Evolutionary conservation across 306 rosid genomes (phyloP).

Genomic region (Pyrus bretschneideri): DNA sequence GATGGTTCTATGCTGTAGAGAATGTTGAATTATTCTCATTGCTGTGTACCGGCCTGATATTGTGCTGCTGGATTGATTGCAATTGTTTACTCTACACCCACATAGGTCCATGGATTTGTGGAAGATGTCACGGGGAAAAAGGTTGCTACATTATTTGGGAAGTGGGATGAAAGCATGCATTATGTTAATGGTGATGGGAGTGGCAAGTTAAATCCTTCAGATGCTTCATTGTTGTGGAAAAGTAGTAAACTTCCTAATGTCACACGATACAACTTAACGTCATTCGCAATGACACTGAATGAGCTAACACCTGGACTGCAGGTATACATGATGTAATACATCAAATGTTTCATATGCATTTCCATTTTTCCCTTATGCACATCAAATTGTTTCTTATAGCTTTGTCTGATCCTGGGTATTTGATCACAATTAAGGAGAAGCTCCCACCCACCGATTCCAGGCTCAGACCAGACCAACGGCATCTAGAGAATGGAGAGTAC

Average conservation of each 20-base stretch:
- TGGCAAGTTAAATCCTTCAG: slow-evolving; percentile 47
- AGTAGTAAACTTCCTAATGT: slow-evolving; percentile 51
- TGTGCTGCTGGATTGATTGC: neutral
- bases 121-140: slow-evolving; percentile 66
- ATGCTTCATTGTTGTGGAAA: slow-evolving; percentile 65
- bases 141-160: slow-evolving; percentile 73
- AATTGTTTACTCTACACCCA: neutral
- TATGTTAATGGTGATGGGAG: slow-evolving; percentile 52
- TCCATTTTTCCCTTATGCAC: slow-evolving; percentile 40
- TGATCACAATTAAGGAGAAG: slow-evolving; percentile 96
- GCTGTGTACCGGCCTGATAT: neutral
- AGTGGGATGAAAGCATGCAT: slow-evolving; percentile 87
- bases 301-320: slow-evolving; percentile 77
- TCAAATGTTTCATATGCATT: slow-evolving; percentile 25
- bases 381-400: slow-evolving; percentile 51
- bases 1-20: neutral
- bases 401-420: slow-evolving; percentile 78
- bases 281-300: slow-evolving; percentile 81
- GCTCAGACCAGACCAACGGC: slow-evolving; percentile 96
- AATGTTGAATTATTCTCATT: neutral
- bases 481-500: slow-evolving; percentile 91
- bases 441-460: slow-evolving; percentile 99
- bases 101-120: slow-evolving; percentile 76
- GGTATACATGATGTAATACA: slow-evolving; percentile 54
- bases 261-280: slow-evolving; percentile 95